Conservation (phyloP, 345 rosid genomes). For the Melaleuca alternifolia region DNA sequence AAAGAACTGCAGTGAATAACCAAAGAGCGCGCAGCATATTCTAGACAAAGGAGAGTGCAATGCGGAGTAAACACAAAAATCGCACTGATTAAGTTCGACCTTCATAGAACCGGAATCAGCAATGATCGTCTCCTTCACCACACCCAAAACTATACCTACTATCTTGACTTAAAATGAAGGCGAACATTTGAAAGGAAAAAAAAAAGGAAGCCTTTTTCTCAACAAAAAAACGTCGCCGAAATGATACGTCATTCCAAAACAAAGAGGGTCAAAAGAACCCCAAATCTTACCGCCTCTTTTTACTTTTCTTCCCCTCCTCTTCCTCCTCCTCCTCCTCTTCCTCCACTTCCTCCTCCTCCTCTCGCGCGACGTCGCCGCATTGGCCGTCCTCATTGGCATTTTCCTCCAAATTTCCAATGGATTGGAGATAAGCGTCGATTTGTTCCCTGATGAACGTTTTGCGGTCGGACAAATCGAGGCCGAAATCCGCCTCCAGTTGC, state of each 20-base stretch:
- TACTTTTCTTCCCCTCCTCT: conserved; percentile 9
- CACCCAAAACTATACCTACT: not conserved
- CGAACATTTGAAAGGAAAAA: not conserved
- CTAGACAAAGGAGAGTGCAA: not conserved
- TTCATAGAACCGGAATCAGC: not conserved
- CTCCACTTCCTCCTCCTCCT: conserved; percentile 6
- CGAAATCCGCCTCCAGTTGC: conserved; percentile 54
- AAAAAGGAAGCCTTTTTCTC: not conserved
- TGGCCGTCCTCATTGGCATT: conserved; percentile 14
- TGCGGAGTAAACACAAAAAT: not conserved
- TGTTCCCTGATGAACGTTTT: conserved; percentile 58
- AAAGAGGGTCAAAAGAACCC: not conserved
- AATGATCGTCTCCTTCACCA: not conserved
- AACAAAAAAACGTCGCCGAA: not conserved
- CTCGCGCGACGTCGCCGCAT: conserved; percentile 18
- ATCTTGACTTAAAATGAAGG: not conserved
- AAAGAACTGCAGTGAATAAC: not conserved
- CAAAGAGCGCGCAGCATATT: not conserved
- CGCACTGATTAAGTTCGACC: not conserved
- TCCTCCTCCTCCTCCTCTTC: conserved; percentile 20
- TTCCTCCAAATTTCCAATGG: conserved; percentile 11
- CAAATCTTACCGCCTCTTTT: conserved; percentile 13
- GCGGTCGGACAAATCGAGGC: conserved; percentile 50
- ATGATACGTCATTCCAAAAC: not conserved
- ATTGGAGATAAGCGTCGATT: conserved; percentile 55